These are phyloP conservation scores for Megacollybia marginata DNA, from an alignment of 768 basidiomycete species.

Conservation along the genomic window DNA sequence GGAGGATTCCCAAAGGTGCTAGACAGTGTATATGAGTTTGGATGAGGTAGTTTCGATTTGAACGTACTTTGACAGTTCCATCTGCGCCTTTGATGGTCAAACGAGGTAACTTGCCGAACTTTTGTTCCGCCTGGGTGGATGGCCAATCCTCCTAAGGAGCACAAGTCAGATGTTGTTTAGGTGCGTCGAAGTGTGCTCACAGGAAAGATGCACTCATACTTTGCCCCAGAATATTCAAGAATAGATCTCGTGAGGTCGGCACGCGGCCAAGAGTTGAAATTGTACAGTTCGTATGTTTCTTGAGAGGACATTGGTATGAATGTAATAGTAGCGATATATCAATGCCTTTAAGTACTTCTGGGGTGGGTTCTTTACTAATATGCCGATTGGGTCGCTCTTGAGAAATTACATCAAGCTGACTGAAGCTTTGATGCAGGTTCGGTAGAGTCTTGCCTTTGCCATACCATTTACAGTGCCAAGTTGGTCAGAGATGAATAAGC, in stretches of 20 bases:
- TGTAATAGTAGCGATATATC: background rate
- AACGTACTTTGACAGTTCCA: background rate
- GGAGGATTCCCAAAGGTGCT: background rate
- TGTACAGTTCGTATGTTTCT: background rate
- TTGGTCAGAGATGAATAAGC: too few species aligned
- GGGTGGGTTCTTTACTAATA: too few species aligned
- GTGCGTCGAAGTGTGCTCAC: too few species aligned
- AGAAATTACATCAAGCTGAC: too few species aligned
- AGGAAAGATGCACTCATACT: background rate
- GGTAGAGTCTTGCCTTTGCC: too few species aligned
- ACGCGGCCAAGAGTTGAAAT: background rate
- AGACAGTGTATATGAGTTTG: background rate
- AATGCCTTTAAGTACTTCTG: too few species aligned
- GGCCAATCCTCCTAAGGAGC: background rate
- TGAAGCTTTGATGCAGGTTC: too few species aligned
- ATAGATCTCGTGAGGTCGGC: background rate
- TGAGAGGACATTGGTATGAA: background rate
- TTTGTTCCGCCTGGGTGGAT: background rate
- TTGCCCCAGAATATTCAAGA: background rate
- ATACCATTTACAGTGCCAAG: too few species aligned
- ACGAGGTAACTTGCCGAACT: background rate
- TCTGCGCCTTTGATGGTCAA: background rate
- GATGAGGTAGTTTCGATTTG: background rate
- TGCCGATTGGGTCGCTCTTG: too few species aligned
- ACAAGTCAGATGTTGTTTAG: too few species aligned